Conservation (phyloP, 768 basidiomycete genomes). For the Agrocybe praecox region DNA sequence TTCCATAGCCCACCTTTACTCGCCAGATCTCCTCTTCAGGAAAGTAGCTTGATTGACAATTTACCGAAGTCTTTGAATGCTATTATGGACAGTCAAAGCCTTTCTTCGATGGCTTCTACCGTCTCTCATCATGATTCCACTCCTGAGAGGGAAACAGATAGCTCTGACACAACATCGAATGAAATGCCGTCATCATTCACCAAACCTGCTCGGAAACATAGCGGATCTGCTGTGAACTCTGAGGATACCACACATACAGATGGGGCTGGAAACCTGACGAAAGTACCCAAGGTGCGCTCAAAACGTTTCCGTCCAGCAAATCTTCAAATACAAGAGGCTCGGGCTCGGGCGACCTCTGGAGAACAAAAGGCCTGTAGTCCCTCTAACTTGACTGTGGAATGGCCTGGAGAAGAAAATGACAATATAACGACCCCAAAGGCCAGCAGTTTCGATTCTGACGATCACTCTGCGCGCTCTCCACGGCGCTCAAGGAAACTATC, state of each 20-base stretch:
- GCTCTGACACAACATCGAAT: slow-evolving; percentile 22
- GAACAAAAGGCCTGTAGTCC: slow-evolving; percentile 45
- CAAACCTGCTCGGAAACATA: slow-evolving; percentile 39
- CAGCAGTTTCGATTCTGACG: slow-evolving; percentile 43
- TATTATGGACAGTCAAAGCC: neutral
- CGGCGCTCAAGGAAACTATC: slow-evolving; percentile 44
- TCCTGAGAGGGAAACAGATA: slow-evolving; percentile 12
- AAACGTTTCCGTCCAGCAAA: slow-evolving; percentile 54
- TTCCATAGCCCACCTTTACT: slow-evolving; percentile 32
- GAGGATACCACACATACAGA: slow-evolving; percentile 54
- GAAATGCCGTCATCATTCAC: slow-evolving; percentile 13
- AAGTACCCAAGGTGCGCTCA: slow-evolving; percentile 49
- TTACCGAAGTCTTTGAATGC: neutral
- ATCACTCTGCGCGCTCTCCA: slow-evolving; percentile 29
- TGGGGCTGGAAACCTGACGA: slow-evolving; percentile 29
- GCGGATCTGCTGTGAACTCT: slow-evolving; percentile 18
- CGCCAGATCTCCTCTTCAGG: slow-evolving; percentile 22
- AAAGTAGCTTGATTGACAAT: slow-evolving; percentile 18
- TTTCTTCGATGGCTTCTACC: neutral
- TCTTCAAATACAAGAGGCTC: slow-evolving; percentile 44
- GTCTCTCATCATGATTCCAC: neutral
- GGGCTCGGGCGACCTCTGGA: slow-evolving; percentile 15
- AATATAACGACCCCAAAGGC: slow-evolving; percentile 59
- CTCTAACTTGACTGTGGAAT: slow-evolving; percentile 53
- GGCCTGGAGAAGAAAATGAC: slow-evolving; percentile 53